Evolutionary conservation across 2,329 filamentous ascomycete species (phyloP).

Genomic region (Calonectria hongkongensis): DNA sequence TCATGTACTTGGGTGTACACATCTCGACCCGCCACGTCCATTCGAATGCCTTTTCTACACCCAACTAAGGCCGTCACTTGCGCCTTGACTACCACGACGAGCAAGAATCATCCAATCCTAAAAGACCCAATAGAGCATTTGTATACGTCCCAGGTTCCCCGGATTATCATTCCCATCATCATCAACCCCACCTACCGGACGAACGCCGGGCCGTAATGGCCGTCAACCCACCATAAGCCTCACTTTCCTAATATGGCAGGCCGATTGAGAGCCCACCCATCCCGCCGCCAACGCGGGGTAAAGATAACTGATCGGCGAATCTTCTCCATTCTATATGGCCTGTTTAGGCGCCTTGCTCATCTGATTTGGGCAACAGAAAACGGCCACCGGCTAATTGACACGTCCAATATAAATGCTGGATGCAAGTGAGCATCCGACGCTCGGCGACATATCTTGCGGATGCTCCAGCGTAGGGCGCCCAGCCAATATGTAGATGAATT

Average conservation of each 20-base stretch:
- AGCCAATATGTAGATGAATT: background rate
- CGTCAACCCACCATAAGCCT: background rate
- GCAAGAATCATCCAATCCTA: background rate
- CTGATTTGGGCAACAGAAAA: background rate
- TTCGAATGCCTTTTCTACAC: no score
- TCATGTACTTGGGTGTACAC: no score
- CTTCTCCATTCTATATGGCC: background rate
- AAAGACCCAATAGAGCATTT: background rate
- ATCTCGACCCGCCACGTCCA: no score
- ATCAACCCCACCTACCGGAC: conserved; percentile 13
- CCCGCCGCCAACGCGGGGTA: conserved; percentile 3
- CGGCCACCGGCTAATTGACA: background rate
- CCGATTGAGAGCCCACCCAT: conserved; percentile 32
- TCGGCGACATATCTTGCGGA: background rate
- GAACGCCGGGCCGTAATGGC: background rate
- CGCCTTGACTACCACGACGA: no score
- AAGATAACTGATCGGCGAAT: background rate
- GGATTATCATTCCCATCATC: background rate
- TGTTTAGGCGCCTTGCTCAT: background rate
- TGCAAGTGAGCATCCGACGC: background rate
- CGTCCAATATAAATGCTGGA: background rate
- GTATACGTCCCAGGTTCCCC: background rate
- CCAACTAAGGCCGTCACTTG: no score
- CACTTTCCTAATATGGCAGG: conserved; percentile 35
- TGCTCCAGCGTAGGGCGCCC: background rate